These are phyloP conservation scores for Starmera amethionina DNA, from an alignment of 805 yeast genomes.

Conservation along the genomic window DNA sequence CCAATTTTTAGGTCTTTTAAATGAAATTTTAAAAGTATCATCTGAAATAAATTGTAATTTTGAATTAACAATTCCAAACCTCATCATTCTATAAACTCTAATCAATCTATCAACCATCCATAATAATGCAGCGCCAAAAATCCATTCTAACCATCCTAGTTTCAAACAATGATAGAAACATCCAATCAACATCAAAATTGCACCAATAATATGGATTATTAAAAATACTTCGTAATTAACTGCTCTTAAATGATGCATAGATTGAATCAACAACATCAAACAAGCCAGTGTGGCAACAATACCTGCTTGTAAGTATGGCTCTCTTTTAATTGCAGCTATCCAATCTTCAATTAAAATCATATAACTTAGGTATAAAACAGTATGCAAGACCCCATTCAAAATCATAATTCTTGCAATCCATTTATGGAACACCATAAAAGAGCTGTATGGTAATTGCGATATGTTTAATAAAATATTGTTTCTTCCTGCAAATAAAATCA, in stretches of 20 bases:
- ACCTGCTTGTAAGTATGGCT: slow-evolving; percentile 12
- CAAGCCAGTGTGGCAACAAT: slow-evolving; percentile 5
- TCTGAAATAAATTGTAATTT: slow-evolving; percentile 19
- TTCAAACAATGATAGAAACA: slow-evolving; percentile 49
- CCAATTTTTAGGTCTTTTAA: slow-evolving; percentile 36
- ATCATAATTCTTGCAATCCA: slow-evolving; percentile 41
- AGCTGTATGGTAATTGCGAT: slow-evolving; percentile 55
- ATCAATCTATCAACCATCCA: slow-evolving; percentile 42
- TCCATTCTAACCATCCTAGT: slow-evolving; percentile 39
- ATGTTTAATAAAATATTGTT: slow-evolving; percentile 52
- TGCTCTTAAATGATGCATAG: slow-evolving; percentile 37
- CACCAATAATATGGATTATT: slow-evolving; percentile 48
- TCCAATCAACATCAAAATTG: slow-evolving; percentile 40
- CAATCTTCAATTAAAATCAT: slow-evolving; percentile 1
- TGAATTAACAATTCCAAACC: slow-evolving; percentile 12
- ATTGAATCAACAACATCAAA: slow-evolving; percentile 5
- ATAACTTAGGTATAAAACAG: slow-evolving; percentile 15
- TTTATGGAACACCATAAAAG: slow-evolving; percentile 58
- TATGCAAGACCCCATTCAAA: slow-evolving; percentile 37
- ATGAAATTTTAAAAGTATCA: slow-evolving; percentile 34
- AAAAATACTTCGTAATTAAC: slow-evolving; percentile 52
- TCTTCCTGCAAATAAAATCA: slow-evolving; percentile 59
- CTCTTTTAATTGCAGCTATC: background rate
- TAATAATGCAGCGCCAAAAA: slow-evolving; percentile 13
- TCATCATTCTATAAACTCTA: slow-evolving; percentile 27